These are phyloP conservation scores for Sungouiella thailandica DNA, from an alignment of 805 yeast genomes.

Conservation along the genomic window DNA sequence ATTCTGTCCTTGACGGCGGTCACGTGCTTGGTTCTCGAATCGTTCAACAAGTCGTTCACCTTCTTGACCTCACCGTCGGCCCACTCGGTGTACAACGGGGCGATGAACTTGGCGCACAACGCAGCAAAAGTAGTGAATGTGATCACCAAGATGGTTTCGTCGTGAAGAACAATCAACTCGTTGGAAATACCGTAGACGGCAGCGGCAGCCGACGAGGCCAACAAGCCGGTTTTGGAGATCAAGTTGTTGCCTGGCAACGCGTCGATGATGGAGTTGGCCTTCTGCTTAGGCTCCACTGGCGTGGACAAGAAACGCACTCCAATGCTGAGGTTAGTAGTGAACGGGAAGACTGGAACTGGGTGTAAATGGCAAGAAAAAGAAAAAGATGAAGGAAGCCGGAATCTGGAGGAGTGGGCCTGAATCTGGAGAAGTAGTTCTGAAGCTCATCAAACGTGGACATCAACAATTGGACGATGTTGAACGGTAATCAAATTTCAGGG, in stretches of 20 bases:
- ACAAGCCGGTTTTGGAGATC: constrained; percentile 87
- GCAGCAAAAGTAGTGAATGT: constrained; percentile 76
- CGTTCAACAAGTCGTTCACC: constrained; percentile 76
- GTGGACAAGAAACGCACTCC: constrained; percentile 65
- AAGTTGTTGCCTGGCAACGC: constrained; percentile 89
- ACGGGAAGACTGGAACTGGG: too few relatives aligned
- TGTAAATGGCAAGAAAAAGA: not conserved
- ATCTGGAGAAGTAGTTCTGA: too few relatives aligned
- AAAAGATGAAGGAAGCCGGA: not conserved
- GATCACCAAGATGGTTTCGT: constrained; percentile 80
- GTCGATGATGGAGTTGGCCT: constrained; percentile 85
- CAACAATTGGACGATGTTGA: too few relatives aligned
- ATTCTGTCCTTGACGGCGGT: constrained; percentile 92
- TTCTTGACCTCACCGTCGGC: constrained; percentile 82
- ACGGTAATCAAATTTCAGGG: too few relatives aligned
- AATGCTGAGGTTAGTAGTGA: constrained; percentile 43
- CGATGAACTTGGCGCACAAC: constrained; percentile 78
- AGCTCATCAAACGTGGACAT: too few relatives aligned
- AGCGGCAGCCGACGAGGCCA: constrained; percentile 94
- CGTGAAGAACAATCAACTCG: constrained; percentile 89
- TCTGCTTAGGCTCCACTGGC: constrained; percentile 80
- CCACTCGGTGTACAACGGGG: constrained; percentile 93
- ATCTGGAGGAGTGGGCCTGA: not conserved
- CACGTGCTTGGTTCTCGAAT: constrained; percentile 86
- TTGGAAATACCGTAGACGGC: constrained; percentile 90